These are phyloP conservation scores for Barbarea vulgaris DNA, from an alignment of 345 rosid species.

Conservation along the genomic window DNA sequence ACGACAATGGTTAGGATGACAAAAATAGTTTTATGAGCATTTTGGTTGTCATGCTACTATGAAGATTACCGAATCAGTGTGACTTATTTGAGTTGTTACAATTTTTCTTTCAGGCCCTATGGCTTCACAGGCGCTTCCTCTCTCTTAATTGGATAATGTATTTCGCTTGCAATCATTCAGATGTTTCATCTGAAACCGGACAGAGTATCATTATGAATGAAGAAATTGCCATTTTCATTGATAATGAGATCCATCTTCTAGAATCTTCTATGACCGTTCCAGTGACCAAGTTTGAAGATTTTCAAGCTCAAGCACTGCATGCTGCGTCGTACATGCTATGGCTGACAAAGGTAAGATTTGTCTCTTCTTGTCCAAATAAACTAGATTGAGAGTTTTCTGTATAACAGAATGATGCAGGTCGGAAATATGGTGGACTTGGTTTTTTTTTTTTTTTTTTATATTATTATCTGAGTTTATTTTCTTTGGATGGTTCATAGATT, in stretches of 20 bases:
- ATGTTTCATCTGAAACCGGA: constrained; percentile 6
- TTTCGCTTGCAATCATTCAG: constrained; percentile 38
- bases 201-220: constrained; percentile 25
- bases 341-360: constrained; percentile 62
- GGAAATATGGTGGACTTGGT: background rate
- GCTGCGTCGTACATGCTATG: constrained; percentile 66
- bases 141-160: constrained; percentile 56
- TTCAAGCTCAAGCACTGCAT: constrained; percentile 62
- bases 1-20: background rate
- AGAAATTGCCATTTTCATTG: constrained; percentile 47
- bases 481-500: background rate
- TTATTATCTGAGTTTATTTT: background rate
- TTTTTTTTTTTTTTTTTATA: background rate
- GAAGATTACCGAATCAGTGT: background rate
- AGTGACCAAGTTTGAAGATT: constrained; percentile 64
- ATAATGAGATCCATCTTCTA: constrained; percentile 58
- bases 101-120: constrained; percentile 59
- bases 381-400: background rate
- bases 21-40: background rate
- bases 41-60: background rate
- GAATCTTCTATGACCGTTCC: constrained; percentile 54
- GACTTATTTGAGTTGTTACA: constrained; percentile 8
- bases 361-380: constrained; percentile 7
- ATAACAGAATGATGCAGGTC: background rate
- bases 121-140: constrained; percentile 88